Percentiles rank a stretch among this genome's conserved stretches.
phyloP scores from a whole-genome alignment of 1,284 basidiomycete species.

The Ustilago xerochloae region DNA sequence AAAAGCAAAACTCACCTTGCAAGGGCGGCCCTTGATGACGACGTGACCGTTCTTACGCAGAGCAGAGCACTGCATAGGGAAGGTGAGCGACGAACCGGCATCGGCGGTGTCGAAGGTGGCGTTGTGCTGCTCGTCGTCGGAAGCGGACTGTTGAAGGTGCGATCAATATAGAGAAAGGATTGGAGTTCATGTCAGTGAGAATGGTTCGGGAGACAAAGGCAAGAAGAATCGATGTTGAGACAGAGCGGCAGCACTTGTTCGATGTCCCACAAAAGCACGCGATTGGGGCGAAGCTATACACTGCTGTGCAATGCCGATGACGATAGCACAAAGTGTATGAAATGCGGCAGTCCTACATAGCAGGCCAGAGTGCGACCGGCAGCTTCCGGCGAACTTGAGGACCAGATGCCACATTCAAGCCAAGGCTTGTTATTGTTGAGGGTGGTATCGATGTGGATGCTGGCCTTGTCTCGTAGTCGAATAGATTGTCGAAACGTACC shows the following conservation, averaged over 20 bases:
- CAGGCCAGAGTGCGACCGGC: no score
- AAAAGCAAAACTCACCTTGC: constrained; percentile 74
- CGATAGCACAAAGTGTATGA: no score
- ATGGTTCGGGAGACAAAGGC: background rate
- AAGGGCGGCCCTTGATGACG: constrained; percentile 96
- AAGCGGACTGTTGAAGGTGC: constrained; percentile 38
- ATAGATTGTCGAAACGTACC: constrained; percentile 18
- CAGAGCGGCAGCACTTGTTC: background rate
- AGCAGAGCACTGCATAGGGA: constrained; percentile 94
- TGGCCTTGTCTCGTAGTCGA: background rate
- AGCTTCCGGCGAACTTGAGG: no score
- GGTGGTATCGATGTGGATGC: background rate
- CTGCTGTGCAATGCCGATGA: no score
- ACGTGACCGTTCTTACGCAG: constrained; percentile 92
- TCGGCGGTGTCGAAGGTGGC: constrained; percentile 82
- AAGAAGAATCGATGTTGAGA: background rate
- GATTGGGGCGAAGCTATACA: background rate
- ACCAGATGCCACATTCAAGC: no score
- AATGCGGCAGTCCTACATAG: no score
- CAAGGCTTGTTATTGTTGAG: no score
- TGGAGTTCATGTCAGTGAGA: background rate
- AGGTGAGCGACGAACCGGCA: constrained; percentile 67
- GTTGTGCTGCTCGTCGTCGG: constrained; percentile 87
- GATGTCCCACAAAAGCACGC: background rate
- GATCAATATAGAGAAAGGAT: background rate